Conservation (phyloP, 495 filamentous ascomycete genomes). For the Penicillium argentinense region DNA sequence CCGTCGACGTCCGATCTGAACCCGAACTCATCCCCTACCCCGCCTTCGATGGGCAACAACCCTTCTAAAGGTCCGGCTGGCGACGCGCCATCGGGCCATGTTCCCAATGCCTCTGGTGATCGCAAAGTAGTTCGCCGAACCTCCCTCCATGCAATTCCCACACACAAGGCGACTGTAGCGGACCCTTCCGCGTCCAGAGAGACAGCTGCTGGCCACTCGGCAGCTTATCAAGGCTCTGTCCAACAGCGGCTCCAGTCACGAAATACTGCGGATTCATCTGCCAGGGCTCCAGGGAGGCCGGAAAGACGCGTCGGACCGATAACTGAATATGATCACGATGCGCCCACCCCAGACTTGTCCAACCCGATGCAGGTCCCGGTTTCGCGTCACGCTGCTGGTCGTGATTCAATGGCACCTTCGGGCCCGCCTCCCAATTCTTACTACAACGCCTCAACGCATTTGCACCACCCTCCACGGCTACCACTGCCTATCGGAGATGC, state of each 20-base stretch:
- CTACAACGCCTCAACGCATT: constrained; percentile 52
- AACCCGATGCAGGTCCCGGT: constrained; percentile 54
- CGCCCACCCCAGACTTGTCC: constrained; percentile 34
- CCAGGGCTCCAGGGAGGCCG: constrained; percentile 20
- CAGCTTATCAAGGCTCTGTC: constrained; percentile 32
- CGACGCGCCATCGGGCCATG: constrained; percentile 32
- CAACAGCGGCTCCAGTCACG: constrained; percentile 44
- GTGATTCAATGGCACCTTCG: constrained; percentile 42
- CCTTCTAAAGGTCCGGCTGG: constrained; percentile 47
- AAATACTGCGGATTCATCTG: constrained; percentile 29
- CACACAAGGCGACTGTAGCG: constrained; percentile 38
- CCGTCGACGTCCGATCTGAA: constrained; percentile 2
- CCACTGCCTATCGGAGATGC: constrained; percentile 92
- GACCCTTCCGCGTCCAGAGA: constrained; percentile 45
- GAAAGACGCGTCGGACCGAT: constrained; percentile 24
- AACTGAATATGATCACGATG: constrained; percentile 22
- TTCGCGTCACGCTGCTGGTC: constrained; percentile 32
- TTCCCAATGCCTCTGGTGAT: constrained; percentile 28
- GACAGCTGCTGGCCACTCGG: constrained; percentile 42
- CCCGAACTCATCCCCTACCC: constrained; percentile 15
- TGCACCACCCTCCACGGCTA: constrained; percentile 78
- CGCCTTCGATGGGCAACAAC: constrained; percentile 50
- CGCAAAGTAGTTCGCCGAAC: constrained; percentile 41
- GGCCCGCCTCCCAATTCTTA: constrained; percentile 48
- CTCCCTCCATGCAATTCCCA: constrained; percentile 40